A percentile compares a stretch with the other conserved stretches of the same genome.
Conservation (phyloP, 768 basidiomycete species). For the Leccinum sublutescens region DNA sequence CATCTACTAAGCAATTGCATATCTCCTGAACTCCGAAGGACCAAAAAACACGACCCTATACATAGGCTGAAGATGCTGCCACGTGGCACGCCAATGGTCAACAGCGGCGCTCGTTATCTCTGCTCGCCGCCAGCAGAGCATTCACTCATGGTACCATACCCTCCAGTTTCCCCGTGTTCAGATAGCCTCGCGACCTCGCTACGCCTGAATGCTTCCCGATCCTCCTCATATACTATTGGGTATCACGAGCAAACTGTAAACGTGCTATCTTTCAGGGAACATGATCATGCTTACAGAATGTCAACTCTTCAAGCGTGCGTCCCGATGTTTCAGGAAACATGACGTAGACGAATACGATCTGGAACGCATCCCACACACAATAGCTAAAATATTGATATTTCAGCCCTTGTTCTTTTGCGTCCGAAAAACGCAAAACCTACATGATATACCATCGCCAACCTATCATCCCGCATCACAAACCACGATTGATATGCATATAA, state of each 20-base stretch:
- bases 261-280: background rate
- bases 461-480: background rate
- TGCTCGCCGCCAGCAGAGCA: background rate
- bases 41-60: no score
- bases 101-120: background rate
- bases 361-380: slow-evolving; percentile 17
- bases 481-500: background rate
- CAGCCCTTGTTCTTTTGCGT: background rate
- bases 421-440: background rate
- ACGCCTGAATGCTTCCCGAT: background rate
- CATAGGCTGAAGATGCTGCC: no score
- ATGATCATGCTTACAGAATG: slow-evolving; percentile 11
- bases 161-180: background rate
- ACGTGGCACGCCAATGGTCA: background rate
- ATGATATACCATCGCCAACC: slow-evolving; percentile 14
- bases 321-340: slow-evolving; percentile 22
- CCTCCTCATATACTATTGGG: no score
- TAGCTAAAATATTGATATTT: slow-evolving; percentile 4
- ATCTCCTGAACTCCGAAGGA: no score
- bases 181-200: background rate
- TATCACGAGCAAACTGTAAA: no score
- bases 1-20: no score
- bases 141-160: background rate
- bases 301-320: slow-evolving; percentile 19
- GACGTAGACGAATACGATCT: slow-evolving; percentile 15